A percentile compares a stretch with the other conserved stretches of the same genome.
These are phyloP conservation scores for Fonsecaea pugnacius DNA, from an alignment of 2,329 filamentous ascomycete species.

Conservation along the genomic window DNA sequence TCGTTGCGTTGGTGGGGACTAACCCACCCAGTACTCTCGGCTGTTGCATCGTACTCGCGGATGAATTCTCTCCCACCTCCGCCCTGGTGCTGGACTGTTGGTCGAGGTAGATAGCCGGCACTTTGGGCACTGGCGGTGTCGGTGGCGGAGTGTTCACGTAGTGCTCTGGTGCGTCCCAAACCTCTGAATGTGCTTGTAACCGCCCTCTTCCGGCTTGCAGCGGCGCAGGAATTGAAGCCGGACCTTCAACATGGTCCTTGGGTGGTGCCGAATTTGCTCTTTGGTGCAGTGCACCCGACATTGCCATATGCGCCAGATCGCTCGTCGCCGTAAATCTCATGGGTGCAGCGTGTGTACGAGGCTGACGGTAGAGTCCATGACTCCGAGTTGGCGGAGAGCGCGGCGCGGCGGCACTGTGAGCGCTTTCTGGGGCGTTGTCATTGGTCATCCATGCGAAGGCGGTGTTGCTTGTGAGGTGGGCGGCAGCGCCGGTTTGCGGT, in stretches of 20 bases:
- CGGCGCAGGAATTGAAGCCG: background rate
- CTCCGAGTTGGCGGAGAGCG: background rate
- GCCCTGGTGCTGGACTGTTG: background rate
- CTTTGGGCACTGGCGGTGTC: background rate
- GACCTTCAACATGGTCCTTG: background rate
- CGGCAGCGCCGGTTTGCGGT: background rate
- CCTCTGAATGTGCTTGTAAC: background rate
- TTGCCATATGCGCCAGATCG: background rate
- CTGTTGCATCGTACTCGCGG: background rate
- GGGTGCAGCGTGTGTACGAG: background rate
- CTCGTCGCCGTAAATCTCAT: background rate
- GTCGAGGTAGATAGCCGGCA: conserved; percentile 4
- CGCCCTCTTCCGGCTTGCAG: background rate
- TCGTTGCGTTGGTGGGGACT: background rate
- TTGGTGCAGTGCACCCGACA: background rate
- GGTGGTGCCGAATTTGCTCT: background rate
- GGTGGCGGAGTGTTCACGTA: background rate
- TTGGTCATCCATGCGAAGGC: conserved; percentile 21
- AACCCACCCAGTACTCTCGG: conserved; percentile 8
- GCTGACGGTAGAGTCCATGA: background rate
- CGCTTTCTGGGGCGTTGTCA: background rate
- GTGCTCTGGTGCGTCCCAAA: background rate
- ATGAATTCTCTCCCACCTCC: background rate
- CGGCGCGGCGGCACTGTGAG: background rate
- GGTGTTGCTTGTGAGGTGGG: conserved; percentile 4